These are phyloP conservation scores for Plasmodium coatneyi DNA, from an alignment of 169 alveolate genomes.

Conservation along the genomic window DNA sequence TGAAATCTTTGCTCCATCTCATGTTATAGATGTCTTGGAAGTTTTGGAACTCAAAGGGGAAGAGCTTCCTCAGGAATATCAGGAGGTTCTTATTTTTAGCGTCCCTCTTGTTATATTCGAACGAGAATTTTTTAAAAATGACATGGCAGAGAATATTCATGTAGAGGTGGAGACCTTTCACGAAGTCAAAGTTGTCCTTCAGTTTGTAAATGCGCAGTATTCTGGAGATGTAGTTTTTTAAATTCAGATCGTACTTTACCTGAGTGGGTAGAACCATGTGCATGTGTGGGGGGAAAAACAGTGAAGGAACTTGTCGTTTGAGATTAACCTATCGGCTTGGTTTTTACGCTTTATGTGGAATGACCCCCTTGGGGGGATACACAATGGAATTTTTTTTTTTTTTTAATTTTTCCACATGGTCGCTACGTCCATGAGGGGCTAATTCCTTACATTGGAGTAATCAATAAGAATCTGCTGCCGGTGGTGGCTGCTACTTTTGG, in stretches of 20 bases:
- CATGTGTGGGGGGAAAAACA: not conserved
- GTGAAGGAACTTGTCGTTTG: not conserved
- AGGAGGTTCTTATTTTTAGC: conserved; percentile 56
- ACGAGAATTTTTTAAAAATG: conserved; percentile 58
- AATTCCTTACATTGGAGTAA: conserved; percentile 54
- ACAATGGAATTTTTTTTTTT: no score
- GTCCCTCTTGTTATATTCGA: conserved; percentile 28
- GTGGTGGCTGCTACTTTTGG: conserved; percentile 1
- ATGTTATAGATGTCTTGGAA: conserved; percentile 53
- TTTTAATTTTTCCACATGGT: not conserved
- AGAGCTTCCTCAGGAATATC: conserved; percentile 36
- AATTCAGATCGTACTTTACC: conserved; percentile 64
- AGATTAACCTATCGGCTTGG: not conserved
- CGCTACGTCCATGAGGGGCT: not conserved
- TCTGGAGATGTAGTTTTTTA: conserved; percentile 71
- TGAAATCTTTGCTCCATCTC: conserved; percentile 64
- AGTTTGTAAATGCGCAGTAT: conserved; percentile 57
- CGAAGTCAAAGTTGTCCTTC: conserved; percentile 49
- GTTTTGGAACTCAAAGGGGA: conserved; percentile 70
- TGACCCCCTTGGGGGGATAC: not conserved
- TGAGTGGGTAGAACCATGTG: conserved; percentile 5
- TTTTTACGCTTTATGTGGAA: not conserved
- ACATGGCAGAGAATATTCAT: conserved; percentile 63
- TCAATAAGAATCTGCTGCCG: conserved; percentile 45
- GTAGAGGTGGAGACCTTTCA: conserved; percentile 54